Conservation (phyloP, 139 green algal genomes). For the Tetradesmus obliquus region DNA sequence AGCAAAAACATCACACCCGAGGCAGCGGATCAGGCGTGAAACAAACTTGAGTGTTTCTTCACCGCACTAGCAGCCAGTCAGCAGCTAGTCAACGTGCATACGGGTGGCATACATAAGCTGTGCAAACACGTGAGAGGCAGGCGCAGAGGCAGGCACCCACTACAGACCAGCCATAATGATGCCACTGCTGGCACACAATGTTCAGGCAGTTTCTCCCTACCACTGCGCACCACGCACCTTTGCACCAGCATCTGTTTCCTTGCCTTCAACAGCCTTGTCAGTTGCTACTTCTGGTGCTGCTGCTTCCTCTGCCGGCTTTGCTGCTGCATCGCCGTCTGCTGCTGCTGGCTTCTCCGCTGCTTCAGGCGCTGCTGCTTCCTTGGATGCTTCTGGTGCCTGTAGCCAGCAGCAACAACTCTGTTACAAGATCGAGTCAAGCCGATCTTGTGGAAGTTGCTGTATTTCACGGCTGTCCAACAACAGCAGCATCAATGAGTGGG, state of each 20-base stretch:
- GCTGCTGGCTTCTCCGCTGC: conserved; percentile 25
- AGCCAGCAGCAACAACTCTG: background rate
- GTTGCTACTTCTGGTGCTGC: background rate
- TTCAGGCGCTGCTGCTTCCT: conserved; percentile 2
- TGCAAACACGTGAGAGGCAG: background rate
- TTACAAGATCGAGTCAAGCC: too few relatives aligned
- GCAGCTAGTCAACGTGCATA: too few relatives aligned
- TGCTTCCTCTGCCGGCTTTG: background rate
- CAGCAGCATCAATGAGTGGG: too few relatives aligned
- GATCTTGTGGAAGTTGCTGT: too few relatives aligned
- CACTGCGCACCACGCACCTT: background rate
- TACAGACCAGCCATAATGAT: background rate
- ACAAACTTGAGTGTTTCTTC: too few relatives aligned
- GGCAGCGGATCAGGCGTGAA: background rate
- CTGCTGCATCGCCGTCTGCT: conserved; percentile 10
- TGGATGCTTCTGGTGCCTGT: conserved; percentile 4
- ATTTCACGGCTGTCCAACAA: too few relatives aligned
- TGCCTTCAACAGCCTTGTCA: background rate
- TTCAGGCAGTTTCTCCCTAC: background rate
- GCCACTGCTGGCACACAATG: background rate
- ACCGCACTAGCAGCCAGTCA: too few relatives aligned
- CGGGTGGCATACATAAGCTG: too few relatives aligned
- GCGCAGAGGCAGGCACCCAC: background rate
- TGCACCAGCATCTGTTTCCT: background rate
- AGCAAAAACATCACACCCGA: background rate